phyloP scores from a whole-genome alignment of 1,139 yeast genomes.

The Taphrina betulina region DNA sequence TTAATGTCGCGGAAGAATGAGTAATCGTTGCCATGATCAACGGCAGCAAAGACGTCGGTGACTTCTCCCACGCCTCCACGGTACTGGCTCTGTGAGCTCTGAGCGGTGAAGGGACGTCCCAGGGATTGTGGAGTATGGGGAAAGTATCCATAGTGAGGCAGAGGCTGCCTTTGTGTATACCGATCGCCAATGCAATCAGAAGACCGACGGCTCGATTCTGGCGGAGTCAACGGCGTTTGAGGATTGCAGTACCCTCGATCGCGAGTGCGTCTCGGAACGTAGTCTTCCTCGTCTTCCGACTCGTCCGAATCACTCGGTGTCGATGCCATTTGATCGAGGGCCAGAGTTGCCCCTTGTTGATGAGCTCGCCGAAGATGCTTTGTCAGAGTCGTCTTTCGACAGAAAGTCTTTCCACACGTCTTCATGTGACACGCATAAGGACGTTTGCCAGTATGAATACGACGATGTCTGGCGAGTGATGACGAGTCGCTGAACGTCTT shows the following conservation, averaged over 20 bases:
- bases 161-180: slow-evolving; percentile 2
- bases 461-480: slow-evolving; percentile 37
- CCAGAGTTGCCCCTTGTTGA: slow-evolving; percentile 15
- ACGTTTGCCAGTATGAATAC: slow-evolving; percentile 52
- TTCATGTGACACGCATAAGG: slow-evolving; percentile 72
- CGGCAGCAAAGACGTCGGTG: neutral
- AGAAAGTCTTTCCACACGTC: slow-evolving; percentile 58
- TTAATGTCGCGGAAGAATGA: neutral
- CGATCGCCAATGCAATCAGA: neutral
- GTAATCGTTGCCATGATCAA: slow-evolving; percentile 1
- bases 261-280: neutral
- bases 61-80: neutral
- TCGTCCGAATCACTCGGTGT: neutral
- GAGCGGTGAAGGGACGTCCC: neutral
- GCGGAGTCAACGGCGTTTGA: slow-evolving; percentile 25
- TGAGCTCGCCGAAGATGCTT: slow-evolving; percentile 35
- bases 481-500: slow-evolving; percentile 39
- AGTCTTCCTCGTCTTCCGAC: slow-evolving; percentile 12
- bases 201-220: slow-evolving; percentile 21
- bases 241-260: no score
- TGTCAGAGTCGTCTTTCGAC: slow-evolving; percentile 35
- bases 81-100: neutral
- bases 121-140: neutral
- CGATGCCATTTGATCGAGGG: slow-evolving; percentile 9
- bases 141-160: slow-evolving; percentile 1